Evolutionary conservation across 2,329 filamentous ascomycete species (phyloP).

Genomic region (Neopestalotiopsis sp.): DNA sequence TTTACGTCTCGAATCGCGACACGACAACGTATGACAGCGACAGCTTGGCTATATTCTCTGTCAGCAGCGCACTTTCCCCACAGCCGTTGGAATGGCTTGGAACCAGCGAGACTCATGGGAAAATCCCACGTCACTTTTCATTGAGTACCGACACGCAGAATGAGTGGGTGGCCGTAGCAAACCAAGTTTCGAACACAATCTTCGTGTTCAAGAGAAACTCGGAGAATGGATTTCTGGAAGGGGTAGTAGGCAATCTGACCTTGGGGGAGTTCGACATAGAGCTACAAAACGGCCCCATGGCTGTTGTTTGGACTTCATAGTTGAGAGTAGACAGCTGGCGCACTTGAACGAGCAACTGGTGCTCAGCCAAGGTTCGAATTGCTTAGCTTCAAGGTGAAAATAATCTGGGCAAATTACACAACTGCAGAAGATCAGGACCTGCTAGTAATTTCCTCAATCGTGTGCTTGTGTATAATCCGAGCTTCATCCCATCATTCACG

Average conservation of each 20-base stretch:
- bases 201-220: not conserved
- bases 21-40: not conserved
- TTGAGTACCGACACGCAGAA: not conserved
- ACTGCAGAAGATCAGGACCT: too few relatives aligned
- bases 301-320: not conserved
- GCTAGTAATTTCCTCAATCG: too few relatives aligned
- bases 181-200: not conserved
- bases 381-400: too few relatives aligned
- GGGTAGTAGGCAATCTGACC: not conserved
- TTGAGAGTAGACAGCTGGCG: too few relatives aligned
- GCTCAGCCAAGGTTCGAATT: too few relatives aligned
- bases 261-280: not conserved
- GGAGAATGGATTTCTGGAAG: not conserved
- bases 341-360: too few relatives aligned
- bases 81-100: not conserved
- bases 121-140: not conserved
- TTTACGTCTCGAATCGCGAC: slow-evolving; percentile 3
- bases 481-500: too few relatives aligned
- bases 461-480: too few relatives aligned
- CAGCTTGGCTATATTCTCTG: not conserved
- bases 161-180: not conserved
- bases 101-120: not conserved
- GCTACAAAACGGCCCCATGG: not conserved
- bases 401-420: too few relatives aligned
- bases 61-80: not conserved